Percentiles rank a stretch among this genome's conserved stretches.
phyloP scores from a whole-genome alignment of 1,139 yeast species.

The Geotrichum candidum region DNA sequence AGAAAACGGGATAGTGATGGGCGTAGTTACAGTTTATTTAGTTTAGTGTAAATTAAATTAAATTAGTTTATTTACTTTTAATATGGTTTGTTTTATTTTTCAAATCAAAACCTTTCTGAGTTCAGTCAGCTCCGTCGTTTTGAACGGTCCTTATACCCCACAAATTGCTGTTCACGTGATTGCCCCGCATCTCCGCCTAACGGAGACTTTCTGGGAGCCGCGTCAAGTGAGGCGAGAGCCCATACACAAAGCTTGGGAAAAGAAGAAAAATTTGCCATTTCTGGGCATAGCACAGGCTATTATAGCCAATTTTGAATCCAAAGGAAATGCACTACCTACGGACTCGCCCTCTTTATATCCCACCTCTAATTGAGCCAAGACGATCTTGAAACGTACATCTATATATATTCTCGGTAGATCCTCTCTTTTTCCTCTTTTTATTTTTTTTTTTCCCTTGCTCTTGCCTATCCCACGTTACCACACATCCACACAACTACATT shows the following conservation, averaged over 20 bases:
- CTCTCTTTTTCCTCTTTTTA: neutral
- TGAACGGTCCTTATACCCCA: neutral
- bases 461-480: neutral
- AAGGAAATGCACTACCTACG: neutral
- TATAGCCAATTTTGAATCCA: too few species aligned
- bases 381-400: neutral
- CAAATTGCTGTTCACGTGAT: slow-evolving; percentile 2
- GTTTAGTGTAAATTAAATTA: neutral
- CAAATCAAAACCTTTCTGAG: too few species aligned
- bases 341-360: neutral
- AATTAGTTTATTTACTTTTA: neutral
- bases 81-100: neutral
- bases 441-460: neutral
- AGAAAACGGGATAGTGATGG: too few species aligned
- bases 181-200: slow-evolving; percentile 3
- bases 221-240: neutral
- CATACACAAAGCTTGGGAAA: too few species aligned
- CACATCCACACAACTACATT: neutral
- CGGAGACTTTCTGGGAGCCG: slow-evolving; percentile 6
- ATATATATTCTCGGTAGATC: neutral
- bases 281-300: neutral
- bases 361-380: neutral
- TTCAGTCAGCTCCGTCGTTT: neutral
- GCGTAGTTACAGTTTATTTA: too few species aligned
- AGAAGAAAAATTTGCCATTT: neutral